Evolutionary conservation across 352 stramenopile species (phyloP).

Genomic region (Phytophthora meadii): DNA sequence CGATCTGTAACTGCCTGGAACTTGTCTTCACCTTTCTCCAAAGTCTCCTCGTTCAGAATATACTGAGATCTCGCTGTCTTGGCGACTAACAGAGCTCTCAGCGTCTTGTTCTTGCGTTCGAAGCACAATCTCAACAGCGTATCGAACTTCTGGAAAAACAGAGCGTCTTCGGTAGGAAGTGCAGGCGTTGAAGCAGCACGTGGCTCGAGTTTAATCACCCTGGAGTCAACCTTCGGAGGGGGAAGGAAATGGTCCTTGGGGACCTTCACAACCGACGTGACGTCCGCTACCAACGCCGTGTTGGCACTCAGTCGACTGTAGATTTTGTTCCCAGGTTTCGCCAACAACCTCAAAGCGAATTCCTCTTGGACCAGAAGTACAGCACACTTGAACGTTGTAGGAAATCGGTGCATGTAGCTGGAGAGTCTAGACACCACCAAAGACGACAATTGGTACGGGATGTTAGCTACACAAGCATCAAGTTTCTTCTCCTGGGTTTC

Average conservation of each 20-base stretch:
- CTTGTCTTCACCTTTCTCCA: constrained; percentile 27
- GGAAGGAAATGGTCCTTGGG: constrained; percentile 71
- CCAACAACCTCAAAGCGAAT: constrained; percentile 78
- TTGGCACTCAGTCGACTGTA: constrained; percentile 87
- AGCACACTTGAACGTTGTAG: constrained; percentile 57
- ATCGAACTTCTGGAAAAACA: constrained; percentile 84
- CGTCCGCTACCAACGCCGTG: constrained; percentile 74
- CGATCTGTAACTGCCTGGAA: constrained; percentile 49
- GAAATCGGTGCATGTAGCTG: constrained; percentile 74
- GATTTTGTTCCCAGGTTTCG: constrained; percentile 74
- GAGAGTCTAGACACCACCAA: constrained; percentile 78
- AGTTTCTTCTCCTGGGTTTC: constrained; percentile 32
- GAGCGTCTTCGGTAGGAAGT: constrained; percentile 32
- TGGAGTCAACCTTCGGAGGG: constrained; percentile 84
- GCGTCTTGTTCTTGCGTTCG: constrained; percentile 88
- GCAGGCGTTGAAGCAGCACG: constrained; percentile 21
- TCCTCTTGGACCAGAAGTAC: constrained; percentile 89
- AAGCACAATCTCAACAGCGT: constrained; percentile 79
- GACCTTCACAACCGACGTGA: constrained; percentile 68
- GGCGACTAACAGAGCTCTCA: constrained; percentile 72
- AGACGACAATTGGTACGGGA: constrained; percentile 90
- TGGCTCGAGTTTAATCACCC: constrained; percentile 77
- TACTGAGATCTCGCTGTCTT: constrained; percentile 62
- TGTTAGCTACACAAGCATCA: constrained; percentile 86
- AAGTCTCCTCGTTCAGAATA: constrained; percentile 25